phyloP scores from a whole-genome alignment of 2,329 filamentous ascomycete species.

The Dactylellina parvicollis region DNA sequence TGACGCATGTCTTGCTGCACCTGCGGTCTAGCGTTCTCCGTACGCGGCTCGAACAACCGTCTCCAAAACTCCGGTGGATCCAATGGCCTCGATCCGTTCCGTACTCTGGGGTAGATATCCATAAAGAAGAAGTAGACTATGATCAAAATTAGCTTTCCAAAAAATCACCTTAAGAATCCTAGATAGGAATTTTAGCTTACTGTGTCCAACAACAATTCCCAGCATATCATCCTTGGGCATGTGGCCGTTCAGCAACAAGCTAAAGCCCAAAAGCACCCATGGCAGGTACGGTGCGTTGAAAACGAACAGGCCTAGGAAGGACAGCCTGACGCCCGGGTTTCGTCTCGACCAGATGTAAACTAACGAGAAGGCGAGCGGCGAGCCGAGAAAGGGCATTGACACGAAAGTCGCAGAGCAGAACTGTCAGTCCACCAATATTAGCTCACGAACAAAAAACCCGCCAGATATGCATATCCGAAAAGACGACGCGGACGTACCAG shows the following conservation, averaged over 20 bases:
- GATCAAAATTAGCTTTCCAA: not conserved
- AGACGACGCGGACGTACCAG: conserved; percentile 63
- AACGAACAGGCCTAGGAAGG: conserved; percentile 85
- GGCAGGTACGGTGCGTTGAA: conserved; percentile 95
- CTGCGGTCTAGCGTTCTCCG: conserved; percentile 37
- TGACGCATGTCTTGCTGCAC: conserved; percentile 7
- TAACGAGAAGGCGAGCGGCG: conserved; percentile 87
- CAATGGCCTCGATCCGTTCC: conserved; percentile 83
- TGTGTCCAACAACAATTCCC: conserved; percentile 90
- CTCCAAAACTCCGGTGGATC: conserved; percentile 93
- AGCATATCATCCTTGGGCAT: conserved; percentile 96
- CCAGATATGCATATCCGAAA: not conserved
- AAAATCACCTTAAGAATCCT: not conserved
- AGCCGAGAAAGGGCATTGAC: conserved; percentile 89
- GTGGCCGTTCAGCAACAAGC: conserved; percentile 85
- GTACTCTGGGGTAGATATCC: conserved; percentile 92
- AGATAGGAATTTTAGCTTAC: conserved; percentile 61
- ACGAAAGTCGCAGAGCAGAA: conserved; percentile 45
- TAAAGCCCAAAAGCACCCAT: conserved; percentile 94
- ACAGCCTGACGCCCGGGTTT: conserved; percentile 89
- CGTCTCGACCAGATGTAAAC: conserved; percentile 98
- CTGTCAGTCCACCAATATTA: not conserved
- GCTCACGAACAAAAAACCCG: not conserved
- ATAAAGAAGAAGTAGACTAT: conserved; percentile 95
- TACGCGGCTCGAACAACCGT: conserved; percentile 74